Percentiles rank a stretch among this genome's conserved stretches.
These are phyloP conservation scores for Daldinia childiae DNA, from an alignment of 495 filamentous ascomycete species.

Conservation along the genomic window DNA sequence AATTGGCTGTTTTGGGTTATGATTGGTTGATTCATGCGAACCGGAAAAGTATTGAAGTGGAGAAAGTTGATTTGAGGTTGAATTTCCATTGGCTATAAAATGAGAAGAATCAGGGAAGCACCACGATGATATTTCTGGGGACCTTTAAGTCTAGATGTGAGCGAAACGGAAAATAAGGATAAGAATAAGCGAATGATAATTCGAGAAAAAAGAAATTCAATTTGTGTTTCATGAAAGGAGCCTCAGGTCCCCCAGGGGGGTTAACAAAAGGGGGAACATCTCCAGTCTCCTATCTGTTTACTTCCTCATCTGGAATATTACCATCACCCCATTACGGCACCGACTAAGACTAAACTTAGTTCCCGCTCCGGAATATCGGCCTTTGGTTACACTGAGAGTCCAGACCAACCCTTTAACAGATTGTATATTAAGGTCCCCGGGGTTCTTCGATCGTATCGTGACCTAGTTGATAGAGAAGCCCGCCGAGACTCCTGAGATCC, in stretches of 20 bases:
- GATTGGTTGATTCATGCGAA: conserved; percentile 34
- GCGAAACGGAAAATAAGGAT: conserved; percentile 40
- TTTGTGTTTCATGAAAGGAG: conserved; percentile 24
- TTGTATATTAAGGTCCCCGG: neutral
- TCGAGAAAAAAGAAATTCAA: conserved; percentile 32
- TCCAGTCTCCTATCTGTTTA: conserved; percentile 20
- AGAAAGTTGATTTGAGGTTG: conserved; percentile 16
- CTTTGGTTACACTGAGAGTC: conserved; percentile 19
- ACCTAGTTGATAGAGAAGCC: conserved; percentile 9
- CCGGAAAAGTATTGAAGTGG: conserved; percentile 43
- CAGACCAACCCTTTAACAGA: conserved; percentile 12
- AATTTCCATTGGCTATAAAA: conserved; percentile 48
- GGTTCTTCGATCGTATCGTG: conserved; percentile 3
- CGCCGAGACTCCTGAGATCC: conserved; percentile 11
- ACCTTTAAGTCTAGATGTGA: conserved; percentile 36
- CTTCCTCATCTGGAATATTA: conserved; percentile 32
- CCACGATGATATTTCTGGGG: conserved; percentile 26
- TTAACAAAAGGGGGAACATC: conserved; percentile 26
- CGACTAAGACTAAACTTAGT: conserved; percentile 36
- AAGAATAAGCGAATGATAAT: conserved; percentile 36
- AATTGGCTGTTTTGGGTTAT: conserved; percentile 34
- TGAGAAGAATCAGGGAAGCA: conserved; percentile 39
- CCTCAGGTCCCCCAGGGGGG: conserved; percentile 8
- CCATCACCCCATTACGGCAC: conserved; percentile 25
- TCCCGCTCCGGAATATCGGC: conserved; percentile 40